These are phyloP conservation scores for Furcasterigmium furcatum DNA, from an alignment of 2,329 filamentous ascomycete species.

Conservation along the genomic window DNA sequence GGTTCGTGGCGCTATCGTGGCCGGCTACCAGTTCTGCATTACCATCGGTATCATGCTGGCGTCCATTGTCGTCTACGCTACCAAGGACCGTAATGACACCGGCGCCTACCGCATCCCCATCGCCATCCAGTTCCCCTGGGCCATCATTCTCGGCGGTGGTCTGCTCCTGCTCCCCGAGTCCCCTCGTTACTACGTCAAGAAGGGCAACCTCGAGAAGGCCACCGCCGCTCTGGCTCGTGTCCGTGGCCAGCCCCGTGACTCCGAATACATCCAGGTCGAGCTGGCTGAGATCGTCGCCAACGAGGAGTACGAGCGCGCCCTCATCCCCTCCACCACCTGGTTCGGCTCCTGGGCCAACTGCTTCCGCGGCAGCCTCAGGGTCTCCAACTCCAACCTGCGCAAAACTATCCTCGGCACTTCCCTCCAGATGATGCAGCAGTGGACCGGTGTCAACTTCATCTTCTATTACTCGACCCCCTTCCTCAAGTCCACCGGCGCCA, in stretches of 20 bases:
- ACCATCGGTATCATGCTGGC: constrained; percentile 76
- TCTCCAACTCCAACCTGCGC: constrained; percentile 65
- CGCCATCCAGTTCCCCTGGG: constrained; percentile 76
- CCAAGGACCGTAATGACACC: constrained; percentile 57
- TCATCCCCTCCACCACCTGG: constrained; percentile 64
- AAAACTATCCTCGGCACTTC: constrained; percentile 69
- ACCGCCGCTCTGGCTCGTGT: constrained; percentile 61
- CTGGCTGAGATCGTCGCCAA: constrained; percentile 86
- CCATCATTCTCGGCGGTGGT: constrained; percentile 68
- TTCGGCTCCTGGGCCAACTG: constrained; percentile 66
- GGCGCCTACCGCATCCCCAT: constrained; percentile 80
- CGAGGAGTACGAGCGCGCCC: constrained; percentile 75
- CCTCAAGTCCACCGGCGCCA: constrained; percentile 74
- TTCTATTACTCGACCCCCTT: constrained; percentile 86
- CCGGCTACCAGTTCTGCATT: constrained; percentile 80
- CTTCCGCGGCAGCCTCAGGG: constrained; percentile 61
- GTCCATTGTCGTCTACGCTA: constrained; percentile 70
- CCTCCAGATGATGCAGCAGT: constrained; percentile 79
- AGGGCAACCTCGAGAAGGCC: constrained; percentile 65
- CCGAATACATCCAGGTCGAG: constrained; percentile 74
- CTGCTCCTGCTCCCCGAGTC: constrained; percentile 80
- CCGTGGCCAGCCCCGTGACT: constrained; percentile 70
- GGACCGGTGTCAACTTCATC: constrained; percentile 89
- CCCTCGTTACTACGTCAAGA: constrained; percentile 82
- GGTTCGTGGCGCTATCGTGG: constrained; percentile 74